A percentile compares a stretch with the other conserved stretches of the same genome.
Evolutionary conservation across 2,329 filamentous ascomycete species (phyloP).

Genomic region (Pestalotiopsis fici): DNA sequence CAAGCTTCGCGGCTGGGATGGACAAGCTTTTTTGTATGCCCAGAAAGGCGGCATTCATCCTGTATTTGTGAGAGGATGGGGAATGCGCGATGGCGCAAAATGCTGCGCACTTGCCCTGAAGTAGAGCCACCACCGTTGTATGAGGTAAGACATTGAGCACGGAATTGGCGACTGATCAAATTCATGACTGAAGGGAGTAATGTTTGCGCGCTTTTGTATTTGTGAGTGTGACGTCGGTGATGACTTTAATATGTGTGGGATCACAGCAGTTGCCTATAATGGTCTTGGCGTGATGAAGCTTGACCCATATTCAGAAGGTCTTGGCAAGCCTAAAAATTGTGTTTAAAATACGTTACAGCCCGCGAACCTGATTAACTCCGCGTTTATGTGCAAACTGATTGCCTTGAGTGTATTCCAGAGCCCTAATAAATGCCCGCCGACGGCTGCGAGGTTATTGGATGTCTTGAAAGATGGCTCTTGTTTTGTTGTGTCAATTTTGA

Average conservation of each 20-base stretch:
- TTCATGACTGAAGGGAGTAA: neutral
- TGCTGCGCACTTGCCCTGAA: neutral
- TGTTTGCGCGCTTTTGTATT: neutral
- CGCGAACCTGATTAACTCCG: no score
- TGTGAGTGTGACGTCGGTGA: neutral
- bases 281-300: neutral
- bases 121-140: neutral
- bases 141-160: neutral
- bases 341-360: neutral
- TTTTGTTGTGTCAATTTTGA: no score
- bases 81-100: neutral
- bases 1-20: neutral
- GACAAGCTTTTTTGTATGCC: neutral
- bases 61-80: neutral
- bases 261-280: neutral
- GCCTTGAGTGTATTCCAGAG: no score
- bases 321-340: neutral
- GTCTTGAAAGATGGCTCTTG: no score
- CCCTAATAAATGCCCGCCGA: no score
- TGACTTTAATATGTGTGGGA: neutral
- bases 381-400: no score
- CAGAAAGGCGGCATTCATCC: neutral
- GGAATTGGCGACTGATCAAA: neutral
- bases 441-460: no score
- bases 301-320: neutral